phyloP scores from a whole-genome alignment of 202 grass and related monocot genomes.

The Tripidium arundinaceum region DNA sequence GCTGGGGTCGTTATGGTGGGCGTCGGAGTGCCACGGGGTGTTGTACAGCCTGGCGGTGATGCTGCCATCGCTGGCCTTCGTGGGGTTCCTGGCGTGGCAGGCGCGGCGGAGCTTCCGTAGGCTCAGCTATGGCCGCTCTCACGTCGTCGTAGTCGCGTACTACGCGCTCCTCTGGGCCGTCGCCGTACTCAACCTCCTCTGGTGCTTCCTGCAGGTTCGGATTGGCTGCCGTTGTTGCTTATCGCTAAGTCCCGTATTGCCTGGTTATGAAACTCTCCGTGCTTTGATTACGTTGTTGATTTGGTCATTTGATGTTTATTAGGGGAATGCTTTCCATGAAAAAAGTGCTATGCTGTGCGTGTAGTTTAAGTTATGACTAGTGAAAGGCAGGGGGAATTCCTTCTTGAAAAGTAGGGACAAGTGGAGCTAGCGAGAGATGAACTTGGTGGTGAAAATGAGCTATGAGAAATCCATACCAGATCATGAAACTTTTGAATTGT shows the following conservation, averaged over 20 bases:
- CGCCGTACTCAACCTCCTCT: slow-evolving; percentile 85
- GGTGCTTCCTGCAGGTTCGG: slow-evolving; percentile 87
- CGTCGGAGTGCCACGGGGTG: slow-evolving; percentile 66
- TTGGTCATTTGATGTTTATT: not conserved
- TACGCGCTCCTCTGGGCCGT: slow-evolving; percentile 81
- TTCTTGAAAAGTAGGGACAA: not conserved
- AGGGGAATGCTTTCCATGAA: not conserved
- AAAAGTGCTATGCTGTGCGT: not conserved
- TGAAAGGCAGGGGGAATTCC: not conserved
- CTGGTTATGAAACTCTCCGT: not conserved
- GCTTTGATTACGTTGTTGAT: not conserved
- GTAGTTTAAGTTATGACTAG: not conserved
- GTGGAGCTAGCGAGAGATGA: not conserved
- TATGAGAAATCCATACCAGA: not conserved
- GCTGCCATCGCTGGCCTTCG: slow-evolving; percentile 65
- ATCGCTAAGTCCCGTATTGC: not conserved
- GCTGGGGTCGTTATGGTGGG: slow-evolving; percentile 45
- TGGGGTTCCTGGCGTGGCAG: slow-evolving; percentile 86
- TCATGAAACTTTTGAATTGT: not conserved
- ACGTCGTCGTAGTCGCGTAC: slow-evolving; percentile 81
- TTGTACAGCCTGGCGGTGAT: slow-evolving; percentile 78
- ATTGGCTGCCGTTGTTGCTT: not conserved
- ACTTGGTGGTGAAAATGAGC: not conserved
- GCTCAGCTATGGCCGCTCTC: slow-evolving; percentile 76
- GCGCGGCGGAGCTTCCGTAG: slow-evolving; percentile 71